phyloP scores from a whole-genome alignment of 306 rosid species.

The Argentina anserina region DNA sequence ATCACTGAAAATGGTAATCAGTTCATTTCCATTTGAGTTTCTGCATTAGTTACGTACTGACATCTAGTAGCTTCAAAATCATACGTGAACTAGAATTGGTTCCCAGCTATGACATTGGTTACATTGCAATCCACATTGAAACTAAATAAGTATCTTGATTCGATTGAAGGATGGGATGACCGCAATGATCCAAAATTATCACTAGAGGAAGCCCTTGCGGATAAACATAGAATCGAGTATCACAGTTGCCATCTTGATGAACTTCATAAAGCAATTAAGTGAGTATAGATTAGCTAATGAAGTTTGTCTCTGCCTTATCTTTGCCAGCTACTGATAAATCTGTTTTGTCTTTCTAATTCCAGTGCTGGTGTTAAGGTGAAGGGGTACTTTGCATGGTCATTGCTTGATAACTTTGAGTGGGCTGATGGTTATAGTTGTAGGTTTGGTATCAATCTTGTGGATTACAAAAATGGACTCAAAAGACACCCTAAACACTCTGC shows the following conservation, averaged over 20 bases:
- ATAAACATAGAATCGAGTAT: conserved; percentile 45
- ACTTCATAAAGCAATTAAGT: conserved; percentile 47
- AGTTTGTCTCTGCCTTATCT: not conserved
- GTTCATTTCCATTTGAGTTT: not conserved
- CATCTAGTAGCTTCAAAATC: not conserved
- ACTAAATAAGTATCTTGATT: not conserved
- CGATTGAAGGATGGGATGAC: conserved; percentile 50
- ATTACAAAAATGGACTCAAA: conserved; percentile 35
- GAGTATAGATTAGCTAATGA: not conserved
- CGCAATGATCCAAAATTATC: conserved; percentile 33
- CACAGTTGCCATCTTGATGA: conserved; percentile 42
- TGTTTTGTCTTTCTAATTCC: not conserved
- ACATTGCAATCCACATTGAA: not conserved
- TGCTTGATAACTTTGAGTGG: conserved; percentile 67
- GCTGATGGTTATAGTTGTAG: conserved; percentile 30
- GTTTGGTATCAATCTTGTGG: conserved; percentile 51
- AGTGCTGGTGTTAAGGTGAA: conserved; percentile 53
- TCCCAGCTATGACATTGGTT: not conserved
- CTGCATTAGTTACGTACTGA: not conserved
- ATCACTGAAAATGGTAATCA: conserved; percentile 61
- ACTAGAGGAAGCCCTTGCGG: conserved; percentile 35
- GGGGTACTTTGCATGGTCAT: conserved; percentile 62
- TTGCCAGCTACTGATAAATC: not conserved
- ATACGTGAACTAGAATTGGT: not conserved
- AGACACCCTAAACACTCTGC: conserved; percentile 49